Conservation (phyloP, 306 rosid species). For the Dalbergia cochinchinensis region DNA sequence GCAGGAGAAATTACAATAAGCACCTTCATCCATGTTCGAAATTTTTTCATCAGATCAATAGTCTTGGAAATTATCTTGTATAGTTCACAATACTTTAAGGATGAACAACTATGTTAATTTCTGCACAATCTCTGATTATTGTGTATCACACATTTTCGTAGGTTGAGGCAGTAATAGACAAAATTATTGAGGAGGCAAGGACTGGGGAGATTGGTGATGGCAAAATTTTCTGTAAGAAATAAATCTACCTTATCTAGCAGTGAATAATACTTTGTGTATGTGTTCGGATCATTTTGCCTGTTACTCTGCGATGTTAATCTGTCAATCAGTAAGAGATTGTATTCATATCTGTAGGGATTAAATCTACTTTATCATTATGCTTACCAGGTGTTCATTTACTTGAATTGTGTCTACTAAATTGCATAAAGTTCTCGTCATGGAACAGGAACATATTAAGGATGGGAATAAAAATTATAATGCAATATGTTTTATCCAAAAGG, state of each 20-base stretch:
- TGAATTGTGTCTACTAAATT: conserved; percentile 2
- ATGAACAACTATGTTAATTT: conserved; percentile 13
- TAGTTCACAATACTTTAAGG: too few relatives aligned
- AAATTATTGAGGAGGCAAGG: conserved; percentile 78
- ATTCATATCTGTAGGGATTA: too few relatives aligned
- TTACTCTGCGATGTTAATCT: conserved; percentile 15
- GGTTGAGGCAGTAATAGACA: conserved; percentile 83
- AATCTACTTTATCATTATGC: background rate
- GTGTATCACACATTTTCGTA: conserved; percentile 34
- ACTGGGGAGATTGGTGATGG: conserved; percentile 99
- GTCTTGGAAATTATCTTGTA: background rate
- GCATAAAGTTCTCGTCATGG: background rate
- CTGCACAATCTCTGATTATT: conserved; percentile 33
- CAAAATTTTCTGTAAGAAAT: conserved; percentile 81
- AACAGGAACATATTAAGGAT: conserved; percentile 2
- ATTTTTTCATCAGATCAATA: background rate
- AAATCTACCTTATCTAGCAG: background rate
- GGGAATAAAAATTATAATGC: background rate
- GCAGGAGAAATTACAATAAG: conserved; percentile 9
- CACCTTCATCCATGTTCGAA: background rate
- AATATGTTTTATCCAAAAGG: too few relatives aligned
- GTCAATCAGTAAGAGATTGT: too few relatives aligned
- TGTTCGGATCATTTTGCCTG: conserved; percentile 18
- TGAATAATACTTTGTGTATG: background rate
- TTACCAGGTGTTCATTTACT: background rate